Evolutionary conservation across 2,329 filamentous ascomycete genomes (phyloP).

Genomic region (Talaromyces funiculosus): DNA sequence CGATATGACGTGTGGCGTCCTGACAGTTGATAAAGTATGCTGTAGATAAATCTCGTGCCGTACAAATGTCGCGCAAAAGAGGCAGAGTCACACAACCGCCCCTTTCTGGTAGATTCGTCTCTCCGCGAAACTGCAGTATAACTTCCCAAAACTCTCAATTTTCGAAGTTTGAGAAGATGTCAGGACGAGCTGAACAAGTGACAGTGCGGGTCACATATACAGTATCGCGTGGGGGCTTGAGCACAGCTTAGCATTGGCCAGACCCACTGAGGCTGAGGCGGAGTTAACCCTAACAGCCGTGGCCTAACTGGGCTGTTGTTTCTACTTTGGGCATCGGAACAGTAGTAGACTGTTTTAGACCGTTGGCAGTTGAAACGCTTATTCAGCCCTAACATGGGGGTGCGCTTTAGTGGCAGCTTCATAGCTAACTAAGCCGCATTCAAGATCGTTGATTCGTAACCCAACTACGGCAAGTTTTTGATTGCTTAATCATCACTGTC

Average conservation of each 20-base stretch:
- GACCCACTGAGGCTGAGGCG: background rate
- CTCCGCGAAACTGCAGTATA: background rate
- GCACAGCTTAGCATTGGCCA: background rate
- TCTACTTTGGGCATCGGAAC: background rate
- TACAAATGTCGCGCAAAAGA: background rate
- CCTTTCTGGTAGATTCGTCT: background rate
- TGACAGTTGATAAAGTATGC: background rate
- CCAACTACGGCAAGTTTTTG: too few relatives aligned
- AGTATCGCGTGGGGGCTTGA: background rate
- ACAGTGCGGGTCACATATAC: background rate
- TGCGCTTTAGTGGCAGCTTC: too few relatives aligned
- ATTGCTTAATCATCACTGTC: too few relatives aligned
- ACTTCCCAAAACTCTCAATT: background rate
- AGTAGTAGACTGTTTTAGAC: background rate
- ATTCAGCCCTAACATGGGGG: background rate
- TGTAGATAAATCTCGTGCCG: background rate
- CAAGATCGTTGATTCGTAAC: too few relatives aligned
- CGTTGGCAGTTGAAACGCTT: background rate
- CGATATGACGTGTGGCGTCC: background rate
- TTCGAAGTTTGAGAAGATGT: background rate
- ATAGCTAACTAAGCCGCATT: too few relatives aligned
- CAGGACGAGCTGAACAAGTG: background rate
- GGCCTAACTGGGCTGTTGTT: too few relatives aligned
- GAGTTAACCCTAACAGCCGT: background rate
- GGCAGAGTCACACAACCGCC: background rate